Percentiles rank a stretch among this genome's conserved stretches.
phyloP scores from a whole-genome alignment of 1,284 basidiomycete species.

The Naganishia liquefaciens region DNA sequence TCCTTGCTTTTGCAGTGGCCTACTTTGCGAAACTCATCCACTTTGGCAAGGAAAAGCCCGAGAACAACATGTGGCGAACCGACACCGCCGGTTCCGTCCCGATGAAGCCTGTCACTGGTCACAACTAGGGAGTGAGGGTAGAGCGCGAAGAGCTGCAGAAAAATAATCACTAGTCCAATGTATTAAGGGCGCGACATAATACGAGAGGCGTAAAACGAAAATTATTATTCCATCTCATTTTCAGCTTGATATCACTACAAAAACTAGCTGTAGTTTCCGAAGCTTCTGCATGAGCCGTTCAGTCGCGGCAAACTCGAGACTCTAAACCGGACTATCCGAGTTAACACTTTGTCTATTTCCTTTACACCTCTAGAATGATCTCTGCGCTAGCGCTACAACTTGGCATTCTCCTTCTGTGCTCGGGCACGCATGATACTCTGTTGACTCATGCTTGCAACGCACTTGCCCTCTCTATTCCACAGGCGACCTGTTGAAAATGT shows the following conservation, averaged over 20 bases:
- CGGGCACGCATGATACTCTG: constrained; percentile 22
- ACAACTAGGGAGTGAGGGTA: background rate
- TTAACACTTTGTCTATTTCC: background rate
- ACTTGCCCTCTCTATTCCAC: constrained; percentile 21
- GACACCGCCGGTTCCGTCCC: constrained; percentile 16
- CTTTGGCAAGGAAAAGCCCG: constrained; percentile 20
- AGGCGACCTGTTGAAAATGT: constrained; percentile 15
- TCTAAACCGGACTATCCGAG: no score
- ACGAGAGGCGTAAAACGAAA: background rate
- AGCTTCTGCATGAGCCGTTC: no score
- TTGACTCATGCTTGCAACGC: constrained; percentile 25
- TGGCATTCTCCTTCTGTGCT: background rate
- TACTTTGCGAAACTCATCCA: constrained; percentile 26
- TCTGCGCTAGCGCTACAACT: constrained; percentile 5
- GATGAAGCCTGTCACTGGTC: constrained; percentile 14
- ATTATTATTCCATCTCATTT: background rate
- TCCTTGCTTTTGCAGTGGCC: constrained; percentile 10
- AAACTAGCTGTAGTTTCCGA: no score
- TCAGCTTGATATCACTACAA: background rate
- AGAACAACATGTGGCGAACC: constrained; percentile 27
- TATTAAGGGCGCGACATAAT: background rate
- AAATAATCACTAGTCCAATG: no score
- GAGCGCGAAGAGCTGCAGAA: background rate
- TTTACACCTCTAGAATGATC: background rate
- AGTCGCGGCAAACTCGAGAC: no score